Conservation (phyloP, 345 rosid species). For the Capsella bursapastoris region DNA sequence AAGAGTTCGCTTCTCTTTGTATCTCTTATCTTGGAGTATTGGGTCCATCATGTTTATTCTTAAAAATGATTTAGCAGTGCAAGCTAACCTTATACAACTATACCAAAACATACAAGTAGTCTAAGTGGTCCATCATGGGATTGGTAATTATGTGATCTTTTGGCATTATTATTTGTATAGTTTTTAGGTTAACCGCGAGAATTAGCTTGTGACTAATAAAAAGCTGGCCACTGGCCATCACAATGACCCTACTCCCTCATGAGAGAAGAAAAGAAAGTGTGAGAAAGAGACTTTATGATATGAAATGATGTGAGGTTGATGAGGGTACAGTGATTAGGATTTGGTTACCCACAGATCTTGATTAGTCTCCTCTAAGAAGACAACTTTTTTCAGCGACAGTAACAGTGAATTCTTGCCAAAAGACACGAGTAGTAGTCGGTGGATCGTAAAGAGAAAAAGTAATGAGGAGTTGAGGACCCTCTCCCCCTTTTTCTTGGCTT, state of each 20-base stretch:
- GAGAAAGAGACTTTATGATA: conserved; percentile 22
- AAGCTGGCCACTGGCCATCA: neutral
- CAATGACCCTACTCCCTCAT: neutral
- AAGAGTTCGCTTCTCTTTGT: neutral
- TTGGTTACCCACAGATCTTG: conserved; percentile 25
- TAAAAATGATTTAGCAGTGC: too few relatives aligned
- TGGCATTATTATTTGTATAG: neutral
- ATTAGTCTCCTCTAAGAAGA: conserved; percentile 21
- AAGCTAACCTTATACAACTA: too few relatives aligned
- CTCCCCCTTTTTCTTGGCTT: conserved; percentile 10
- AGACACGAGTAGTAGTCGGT: conserved; percentile 31
- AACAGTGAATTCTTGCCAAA: conserved; percentile 36
- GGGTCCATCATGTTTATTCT: neutral
- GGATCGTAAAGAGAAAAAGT: conserved; percentile 33
- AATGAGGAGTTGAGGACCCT: neutral
- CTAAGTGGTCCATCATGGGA: too few relatives aligned
- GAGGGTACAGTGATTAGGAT: conserved; percentile 48
- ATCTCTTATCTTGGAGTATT: neutral
- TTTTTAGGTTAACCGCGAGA: neutral
- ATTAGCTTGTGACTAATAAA: neutral
- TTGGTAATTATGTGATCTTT: neutral
- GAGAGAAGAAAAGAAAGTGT: conserved; percentile 1
- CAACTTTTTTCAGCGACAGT: conserved; percentile 32
- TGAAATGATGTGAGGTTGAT: conserved; percentile 35
- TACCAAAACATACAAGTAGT: too few relatives aligned